Evolutionary conservation across 192 early-diverging fungal genomes (phyloP).

Genomic region (Diversispora epigaea): DNA sequence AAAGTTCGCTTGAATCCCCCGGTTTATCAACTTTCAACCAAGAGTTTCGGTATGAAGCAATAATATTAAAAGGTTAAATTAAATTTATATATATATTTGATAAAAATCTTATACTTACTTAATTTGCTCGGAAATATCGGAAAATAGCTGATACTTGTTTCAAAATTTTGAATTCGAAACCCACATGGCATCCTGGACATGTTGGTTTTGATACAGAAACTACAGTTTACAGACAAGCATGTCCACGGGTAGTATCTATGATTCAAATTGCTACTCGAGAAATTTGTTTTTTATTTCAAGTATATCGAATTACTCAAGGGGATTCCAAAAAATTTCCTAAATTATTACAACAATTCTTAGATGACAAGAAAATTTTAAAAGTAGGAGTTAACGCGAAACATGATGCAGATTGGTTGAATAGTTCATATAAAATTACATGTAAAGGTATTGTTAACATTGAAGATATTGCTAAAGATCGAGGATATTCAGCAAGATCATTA

Average conservation of each 20-base stretch:
- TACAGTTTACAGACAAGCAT: constrained; percentile 26
- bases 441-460: constrained; percentile 40
- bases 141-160: constrained; percentile 21
- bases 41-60: neutral
- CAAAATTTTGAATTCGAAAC: neutral
- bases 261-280: constrained; percentile 45
- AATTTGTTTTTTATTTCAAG: constrained; percentile 46
- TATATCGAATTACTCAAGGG: constrained; percentile 35
- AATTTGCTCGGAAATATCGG: neutral
- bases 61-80: neutral
- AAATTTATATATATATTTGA: neutral
- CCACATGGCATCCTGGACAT: constrained; percentile 22
- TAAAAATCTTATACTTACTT: neutral
- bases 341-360: constrained; percentile 37
- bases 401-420: constrained; percentile 34
- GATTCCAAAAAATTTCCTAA: constrained; percentile 34
- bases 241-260: constrained; percentile 33
- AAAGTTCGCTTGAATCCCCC: constrained; percentile 3
- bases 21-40: constrained; percentile 2
- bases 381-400: constrained; percentile 36
- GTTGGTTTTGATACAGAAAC: constrained; percentile 51
- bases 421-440: constrained; percentile 31
- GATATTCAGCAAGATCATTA: constrained; percentile 33
- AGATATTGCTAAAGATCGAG: constrained; percentile 32
- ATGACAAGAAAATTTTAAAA: constrained; percentile 34